phyloP scores from a whole-genome alignment of 1,284 basidiomycete species.

The Moniliella sp. region DNA sequence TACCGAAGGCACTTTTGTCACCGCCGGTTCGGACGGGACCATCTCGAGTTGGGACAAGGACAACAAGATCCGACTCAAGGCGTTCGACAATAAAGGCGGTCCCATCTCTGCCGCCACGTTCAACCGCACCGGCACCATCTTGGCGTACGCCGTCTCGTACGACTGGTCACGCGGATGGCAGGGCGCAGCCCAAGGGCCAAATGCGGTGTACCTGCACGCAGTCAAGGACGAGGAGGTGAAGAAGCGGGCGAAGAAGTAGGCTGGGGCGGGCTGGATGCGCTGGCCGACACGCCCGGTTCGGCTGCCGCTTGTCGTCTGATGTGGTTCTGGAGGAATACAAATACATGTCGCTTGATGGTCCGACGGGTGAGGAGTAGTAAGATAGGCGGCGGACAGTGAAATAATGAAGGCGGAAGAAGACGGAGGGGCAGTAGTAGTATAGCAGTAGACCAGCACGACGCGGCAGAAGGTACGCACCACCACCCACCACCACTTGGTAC shows the following conservation, averaged over 20 bases:
- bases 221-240: slow-evolving; percentile 7
- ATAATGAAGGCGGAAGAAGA: too few relatives aligned
- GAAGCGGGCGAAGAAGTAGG: slow-evolving; percentile 3
- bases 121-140: slow-evolving; percentile 23
- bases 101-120: slow-evolving; percentile 27
- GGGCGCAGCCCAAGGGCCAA: slow-evolving; percentile 9
- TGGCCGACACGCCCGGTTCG: too few relatives aligned
- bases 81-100: slow-evolving; percentile 35
- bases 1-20: slow-evolving; percentile 76
- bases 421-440: too few relatives aligned
- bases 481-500: too few relatives aligned
- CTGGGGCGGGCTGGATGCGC: too few relatives aligned
- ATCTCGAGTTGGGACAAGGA: slow-evolving; percentile 54
- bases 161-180: slow-evolving; percentile 32
- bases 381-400: too few relatives aligned
- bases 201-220: slow-evolving; percentile 8
- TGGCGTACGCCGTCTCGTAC: slow-evolving; percentile 29
- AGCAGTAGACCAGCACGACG: too few relatives aligned
- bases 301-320: too few relatives aligned
- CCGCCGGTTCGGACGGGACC: slow-evolving; percentile 48
- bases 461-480: too few relatives aligned
- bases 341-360: too few relatives aligned
- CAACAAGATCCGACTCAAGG: slow-evolving; percentile 64
- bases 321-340: too few relatives aligned
- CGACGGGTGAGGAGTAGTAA: too few relatives aligned